Evolutionary conservation across 1,284 basidiomycete genomes (phyloP).

Genomic region (Ustilago loliicola): DNA sequence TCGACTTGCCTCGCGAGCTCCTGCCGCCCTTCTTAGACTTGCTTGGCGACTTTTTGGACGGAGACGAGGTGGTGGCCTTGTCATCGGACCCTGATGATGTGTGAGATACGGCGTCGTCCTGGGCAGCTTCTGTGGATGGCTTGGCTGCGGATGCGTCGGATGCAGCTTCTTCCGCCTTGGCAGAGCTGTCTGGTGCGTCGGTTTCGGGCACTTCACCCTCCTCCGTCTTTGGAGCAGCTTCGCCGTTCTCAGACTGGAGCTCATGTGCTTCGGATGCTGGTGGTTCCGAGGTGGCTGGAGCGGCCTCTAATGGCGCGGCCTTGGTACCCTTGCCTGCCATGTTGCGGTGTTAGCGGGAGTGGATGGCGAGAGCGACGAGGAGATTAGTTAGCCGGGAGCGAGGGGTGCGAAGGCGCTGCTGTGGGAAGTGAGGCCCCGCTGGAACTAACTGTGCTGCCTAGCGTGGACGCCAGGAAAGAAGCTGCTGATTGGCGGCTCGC

Average conservation of each 20-base stretch:
- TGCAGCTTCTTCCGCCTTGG: constrained; percentile 9
- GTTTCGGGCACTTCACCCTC: background rate
- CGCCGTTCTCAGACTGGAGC: background rate
- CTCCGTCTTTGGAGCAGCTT: constrained; percentile 16
- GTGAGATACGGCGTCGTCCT: constrained; percentile 35
- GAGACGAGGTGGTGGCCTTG: constrained; percentile 23
- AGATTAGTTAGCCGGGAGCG: background rate
- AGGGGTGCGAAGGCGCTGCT: background rate
- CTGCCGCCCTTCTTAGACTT: constrained; percentile 44
- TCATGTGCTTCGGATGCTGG: constrained; percentile 15
- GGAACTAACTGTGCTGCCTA: background rate
- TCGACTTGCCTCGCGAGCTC: constrained; percentile 31
- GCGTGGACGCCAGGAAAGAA: background rate
- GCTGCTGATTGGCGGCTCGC: background rate
- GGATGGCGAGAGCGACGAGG: background rate
- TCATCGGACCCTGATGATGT: constrained; percentile 43
- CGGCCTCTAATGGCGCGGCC: constrained; percentile 20
- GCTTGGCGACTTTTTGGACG: constrained; percentile 32
- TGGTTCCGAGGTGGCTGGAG: constrained; percentile 5
- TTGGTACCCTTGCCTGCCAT: constrained; percentile 36
- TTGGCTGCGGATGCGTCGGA: constrained; percentile 3
- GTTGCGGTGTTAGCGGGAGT: constrained; percentile 2
- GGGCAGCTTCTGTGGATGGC: constrained; percentile 19
- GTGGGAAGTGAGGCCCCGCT: background rate
- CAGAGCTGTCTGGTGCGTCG: background rate